Conservation (phyloP, 352 stramenopile genomes). For the Pythium folliculosum region DNA sequence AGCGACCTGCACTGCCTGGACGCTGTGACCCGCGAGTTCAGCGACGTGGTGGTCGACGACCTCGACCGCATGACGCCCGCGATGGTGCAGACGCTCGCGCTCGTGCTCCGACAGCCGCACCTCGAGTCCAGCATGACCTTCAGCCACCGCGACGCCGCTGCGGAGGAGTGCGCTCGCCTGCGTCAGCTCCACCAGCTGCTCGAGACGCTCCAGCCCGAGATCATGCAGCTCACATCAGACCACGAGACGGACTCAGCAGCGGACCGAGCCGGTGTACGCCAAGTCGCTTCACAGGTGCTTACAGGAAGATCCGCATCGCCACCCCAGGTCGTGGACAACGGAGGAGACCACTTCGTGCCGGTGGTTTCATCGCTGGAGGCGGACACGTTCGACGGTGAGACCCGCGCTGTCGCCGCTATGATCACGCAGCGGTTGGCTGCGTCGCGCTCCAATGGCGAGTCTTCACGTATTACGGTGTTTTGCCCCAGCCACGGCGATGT, state of each 20-base stretch:
- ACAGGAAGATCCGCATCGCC: background rate
- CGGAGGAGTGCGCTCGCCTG: constrained; percentile 30
- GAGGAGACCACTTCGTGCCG: background rate
- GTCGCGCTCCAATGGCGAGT: background rate
- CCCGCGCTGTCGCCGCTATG: background rate
- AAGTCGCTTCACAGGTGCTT: constrained; percentile 8
- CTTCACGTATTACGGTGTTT: constrained; percentile 15
- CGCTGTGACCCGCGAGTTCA: constrained; percentile 40
- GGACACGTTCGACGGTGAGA: constrained; percentile 18
- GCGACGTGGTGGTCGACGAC: constrained; percentile 73
- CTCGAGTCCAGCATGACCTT: constrained; percentile 60
- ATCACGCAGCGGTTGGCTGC: constrained; percentile 4
- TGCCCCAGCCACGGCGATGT: constrained; percentile 24
- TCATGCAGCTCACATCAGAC: background rate
- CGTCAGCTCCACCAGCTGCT: constrained; percentile 36
- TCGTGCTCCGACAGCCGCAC: constrained; percentile 38
- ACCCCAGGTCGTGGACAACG: background rate
- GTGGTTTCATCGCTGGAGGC: constrained; percentile 17
- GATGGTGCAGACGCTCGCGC: constrained; percentile 53
- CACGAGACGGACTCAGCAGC: background rate
- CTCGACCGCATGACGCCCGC: constrained; percentile 66
- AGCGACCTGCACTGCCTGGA: constrained; percentile 19
- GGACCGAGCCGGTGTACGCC: background rate
- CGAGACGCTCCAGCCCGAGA: background rate
- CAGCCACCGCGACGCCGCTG: constrained; percentile 37